Conservation (phyloP, 2,329 filamentous ascomycete genomes). For the Clarireedia homoeocarpa region DNA sequence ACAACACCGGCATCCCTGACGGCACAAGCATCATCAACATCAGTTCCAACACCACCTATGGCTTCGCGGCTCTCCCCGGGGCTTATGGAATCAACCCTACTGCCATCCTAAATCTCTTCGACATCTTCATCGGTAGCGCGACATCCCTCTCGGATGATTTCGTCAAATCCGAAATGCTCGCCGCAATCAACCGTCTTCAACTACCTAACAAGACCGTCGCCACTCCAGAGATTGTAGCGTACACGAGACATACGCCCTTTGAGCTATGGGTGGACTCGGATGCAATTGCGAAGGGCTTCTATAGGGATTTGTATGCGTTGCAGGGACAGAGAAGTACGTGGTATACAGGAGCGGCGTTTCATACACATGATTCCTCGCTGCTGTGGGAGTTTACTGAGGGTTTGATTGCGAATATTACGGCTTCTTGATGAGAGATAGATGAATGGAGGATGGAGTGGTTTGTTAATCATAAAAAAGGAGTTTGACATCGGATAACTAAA, state of each 20-base stretch:
- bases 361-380: conserved; percentile 26
- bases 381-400: conserved; percentile 28
- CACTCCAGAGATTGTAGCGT: conserved; percentile 13
- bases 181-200: conserved; percentile 8
- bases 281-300: conserved; percentile 34
- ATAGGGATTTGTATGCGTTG: conserved; percentile 34
- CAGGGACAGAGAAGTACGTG: conserved; percentile 38
- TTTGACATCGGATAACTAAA: too few relatives aligned
- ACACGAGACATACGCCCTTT: conserved; percentile 18
- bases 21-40: conserved; percentile 24
- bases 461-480: too few relatives aligned
- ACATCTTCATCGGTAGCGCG: conserved; percentile 13
- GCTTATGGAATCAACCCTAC: conserved; percentile 24
- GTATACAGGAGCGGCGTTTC: conserved; percentile 37
- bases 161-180: conserved; percentile 15
- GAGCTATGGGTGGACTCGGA: conserved; percentile 23
- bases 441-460: too few relatives aligned
- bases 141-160: conserved; percentile 7
- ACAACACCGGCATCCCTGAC: conserved; percentile 31
- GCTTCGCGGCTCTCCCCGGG: conserved; percentile 28
- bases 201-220: conserved; percentile 4
- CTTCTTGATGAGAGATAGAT: neutral
- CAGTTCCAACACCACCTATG: conserved; percentile 23
- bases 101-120: conserved; percentile 11
- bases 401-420: conserved; percentile 14